These are phyloP conservation scores for Trametopsis cervina DNA, from an alignment of 768 basidiomycete genomes.

Conservation along the genomic window DNA sequence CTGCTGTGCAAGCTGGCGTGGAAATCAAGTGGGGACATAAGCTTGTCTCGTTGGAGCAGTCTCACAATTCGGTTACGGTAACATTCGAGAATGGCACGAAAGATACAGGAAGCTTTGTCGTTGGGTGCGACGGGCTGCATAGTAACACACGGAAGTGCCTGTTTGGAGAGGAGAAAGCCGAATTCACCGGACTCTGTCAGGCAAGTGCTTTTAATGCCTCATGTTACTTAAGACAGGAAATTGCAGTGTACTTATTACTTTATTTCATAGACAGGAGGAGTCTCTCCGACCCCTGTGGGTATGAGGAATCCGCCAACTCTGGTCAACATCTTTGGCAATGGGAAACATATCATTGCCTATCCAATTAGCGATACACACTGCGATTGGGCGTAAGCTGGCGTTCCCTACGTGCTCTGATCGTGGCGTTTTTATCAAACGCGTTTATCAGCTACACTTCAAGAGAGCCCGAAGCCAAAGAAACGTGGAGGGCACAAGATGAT, in stretches of 20 bases:
- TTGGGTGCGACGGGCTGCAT: conserved; percentile 41
- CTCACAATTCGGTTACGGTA: conserved; percentile 25
- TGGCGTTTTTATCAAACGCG: background rate
- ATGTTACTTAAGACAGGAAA: background rate
- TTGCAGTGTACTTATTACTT: background rate
- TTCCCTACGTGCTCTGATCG: background rate
- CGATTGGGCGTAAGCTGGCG: background rate
- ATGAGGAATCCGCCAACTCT: conserved; percentile 14
- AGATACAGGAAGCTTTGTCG: conserved; percentile 31
- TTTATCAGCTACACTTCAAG: conserved; percentile 26
- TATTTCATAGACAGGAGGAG: background rate
- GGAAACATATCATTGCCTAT: conserved; percentile 31
- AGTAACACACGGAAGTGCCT: conserved; percentile 27
- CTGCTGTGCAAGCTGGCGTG: conserved; percentile 26
- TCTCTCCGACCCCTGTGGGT: conserved; percentile 13
- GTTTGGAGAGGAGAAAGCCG: conserved; percentile 1
- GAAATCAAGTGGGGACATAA: conserved; percentile 28
- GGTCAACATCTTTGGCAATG: conserved; percentile 32
- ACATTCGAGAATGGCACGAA: conserved; percentile 28
- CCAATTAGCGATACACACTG: conserved; percentile 24
- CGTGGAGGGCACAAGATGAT: conserved; percentile 32
- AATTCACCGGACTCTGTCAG: conserved; percentile 5
- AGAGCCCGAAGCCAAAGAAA: conserved; percentile 33
- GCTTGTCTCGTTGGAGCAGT: conserved; percentile 27
- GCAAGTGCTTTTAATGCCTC: background rate